Evolutionary conservation across 805 yeast species (phyloP), one percentile per base, ranked within the genome.

Genomic region (Candida krabiensis): DNA sequence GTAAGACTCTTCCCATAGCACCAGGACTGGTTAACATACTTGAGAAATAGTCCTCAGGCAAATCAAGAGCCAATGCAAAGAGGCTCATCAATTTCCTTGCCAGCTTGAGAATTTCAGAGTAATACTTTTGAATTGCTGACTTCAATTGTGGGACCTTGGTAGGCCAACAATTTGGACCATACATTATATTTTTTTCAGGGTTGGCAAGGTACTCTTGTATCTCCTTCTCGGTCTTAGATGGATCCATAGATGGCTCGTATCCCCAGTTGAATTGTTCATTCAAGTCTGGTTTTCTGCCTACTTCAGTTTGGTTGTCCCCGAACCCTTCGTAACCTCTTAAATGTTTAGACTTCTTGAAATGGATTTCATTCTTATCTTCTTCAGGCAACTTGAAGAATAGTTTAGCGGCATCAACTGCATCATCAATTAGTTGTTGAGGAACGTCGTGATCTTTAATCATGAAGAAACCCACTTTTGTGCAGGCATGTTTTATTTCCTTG

Each of bases 181-280:
- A 52, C 39, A 43, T 44, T 28, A 37, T 37, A 33, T 46, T 47
- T 17, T 44, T 47, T 25, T 47, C 45, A 17, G 41, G 37, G 15
- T 44, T 37, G 13, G 44, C 28, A 21, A 42, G 35, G 14, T 44
- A 48, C 13, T 36, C 47, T n/a, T 57, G 41, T 27, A 53, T 53
- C 19, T 44, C 52, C 4, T 32, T 43, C 19, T 51, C 47, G 17
- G 53, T 51, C 28, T 52, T 51, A 36, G 44, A 37, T 24, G 56
- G 55, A 36, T 62, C 63, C 53, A 60, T 54, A 4, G 55, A 50
- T 32, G 61, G 64, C 40, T 51, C 55, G 34, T 56, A 56, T 26
- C 59, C 64, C 43, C 43, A 49, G 34, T 45, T 44, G 40, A 44
- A 40, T 37, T 44, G 49, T 30, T 49, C 50, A 41, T 47, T 40